Percentiles rank a stretch among this genome's conserved stretches.
Evolutionary conservation across 1,284 basidiomycete genomes (phyloP).

Genomic region (Tilletia caries): DNA sequence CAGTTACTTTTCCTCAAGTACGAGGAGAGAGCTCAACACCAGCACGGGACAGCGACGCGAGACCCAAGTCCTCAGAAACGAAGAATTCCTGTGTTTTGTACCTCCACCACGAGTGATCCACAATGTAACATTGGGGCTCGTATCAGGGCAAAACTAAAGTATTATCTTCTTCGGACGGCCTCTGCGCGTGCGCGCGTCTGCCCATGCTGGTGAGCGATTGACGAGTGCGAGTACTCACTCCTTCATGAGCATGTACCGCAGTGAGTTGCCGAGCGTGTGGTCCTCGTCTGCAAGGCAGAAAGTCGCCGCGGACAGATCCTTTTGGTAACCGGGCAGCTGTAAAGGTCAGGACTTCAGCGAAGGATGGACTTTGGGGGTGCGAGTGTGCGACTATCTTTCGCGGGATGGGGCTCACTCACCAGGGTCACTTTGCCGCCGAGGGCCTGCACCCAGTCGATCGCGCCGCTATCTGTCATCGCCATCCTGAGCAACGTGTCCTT

Average conservation of each 20-base stretch:
- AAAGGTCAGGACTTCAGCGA: neutral
- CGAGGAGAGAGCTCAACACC: neutral
- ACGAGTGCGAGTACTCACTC: conserved; percentile 64
- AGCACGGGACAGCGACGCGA: conserved; percentile 2
- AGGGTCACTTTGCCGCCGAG: conserved; percentile 10
- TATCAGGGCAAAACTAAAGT: conserved; percentile 9
- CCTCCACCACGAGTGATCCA: conserved; percentile 21
- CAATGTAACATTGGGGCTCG: conserved; percentile 14
- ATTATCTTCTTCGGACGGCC: conserved; percentile 20
- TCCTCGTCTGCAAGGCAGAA: conserved; percentile 90
- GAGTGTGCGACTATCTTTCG: neutral
- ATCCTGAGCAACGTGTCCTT: conserved; percentile 6
- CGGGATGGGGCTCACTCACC: neutral
- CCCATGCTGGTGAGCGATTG: neutral
- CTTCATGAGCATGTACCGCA: conserved; percentile 99
- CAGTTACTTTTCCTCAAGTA: neutral
- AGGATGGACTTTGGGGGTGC: too few species aligned
- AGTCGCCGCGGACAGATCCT: conserved; percentile 83
- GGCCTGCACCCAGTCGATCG: conserved; percentile 9
- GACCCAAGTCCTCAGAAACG: conserved; percentile 49
- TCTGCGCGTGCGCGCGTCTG: neutral
- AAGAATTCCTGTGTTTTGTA: conserved; percentile 53
- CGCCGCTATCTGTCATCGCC: conserved; percentile 12
- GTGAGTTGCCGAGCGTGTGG: conserved; percentile 88
- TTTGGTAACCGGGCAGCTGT: conserved; percentile 65